Percentiles rank a stretch among this genome's conserved stretches.
phyloP scores from a whole-genome alignment of 1,139 yeast genomes.

The Pneumocystis murina region DNA sequence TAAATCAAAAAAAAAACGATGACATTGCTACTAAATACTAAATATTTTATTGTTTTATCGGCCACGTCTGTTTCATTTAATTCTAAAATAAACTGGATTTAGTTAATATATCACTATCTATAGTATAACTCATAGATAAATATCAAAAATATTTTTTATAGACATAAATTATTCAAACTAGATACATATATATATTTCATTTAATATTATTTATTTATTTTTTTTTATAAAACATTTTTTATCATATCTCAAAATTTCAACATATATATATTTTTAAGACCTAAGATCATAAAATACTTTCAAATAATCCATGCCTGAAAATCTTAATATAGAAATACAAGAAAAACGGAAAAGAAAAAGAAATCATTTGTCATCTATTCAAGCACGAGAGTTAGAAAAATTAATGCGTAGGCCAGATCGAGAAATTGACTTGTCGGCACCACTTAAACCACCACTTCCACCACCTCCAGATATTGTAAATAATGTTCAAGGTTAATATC shows the following conservation, averaged over 20 bases:
- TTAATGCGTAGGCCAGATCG: not conserved
- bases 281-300: not conserved
- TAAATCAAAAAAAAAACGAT: too few species aligned
- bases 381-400: not conserved
- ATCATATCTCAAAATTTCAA: not conserved
- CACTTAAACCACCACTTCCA: slow-evolving; percentile 7
- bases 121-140: too few species aligned
- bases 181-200: not conserved
- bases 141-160: too few species aligned
- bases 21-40: too few species aligned
- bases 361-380: not conserved
- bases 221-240: not conserved
- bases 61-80: too few species aligned
- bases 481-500: slow-evolving; percentile 17
- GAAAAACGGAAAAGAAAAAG: not conserved
- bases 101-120: too few species aligned
- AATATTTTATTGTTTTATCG: too few species aligned
- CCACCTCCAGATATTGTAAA: slow-evolving; percentile 17
- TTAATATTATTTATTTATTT: not conserved
- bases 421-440: not conserved
- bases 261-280: not conserved
- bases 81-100: too few species aligned
- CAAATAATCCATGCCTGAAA: not conserved
- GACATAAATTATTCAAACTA: too few species aligned
- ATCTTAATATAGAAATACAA: not conserved